Evolutionary conservation across 352 stramenopile genomes (phyloP), one percentile per base, ranked within the genome.

Genomic region (Globisporangium solare): DNA sequence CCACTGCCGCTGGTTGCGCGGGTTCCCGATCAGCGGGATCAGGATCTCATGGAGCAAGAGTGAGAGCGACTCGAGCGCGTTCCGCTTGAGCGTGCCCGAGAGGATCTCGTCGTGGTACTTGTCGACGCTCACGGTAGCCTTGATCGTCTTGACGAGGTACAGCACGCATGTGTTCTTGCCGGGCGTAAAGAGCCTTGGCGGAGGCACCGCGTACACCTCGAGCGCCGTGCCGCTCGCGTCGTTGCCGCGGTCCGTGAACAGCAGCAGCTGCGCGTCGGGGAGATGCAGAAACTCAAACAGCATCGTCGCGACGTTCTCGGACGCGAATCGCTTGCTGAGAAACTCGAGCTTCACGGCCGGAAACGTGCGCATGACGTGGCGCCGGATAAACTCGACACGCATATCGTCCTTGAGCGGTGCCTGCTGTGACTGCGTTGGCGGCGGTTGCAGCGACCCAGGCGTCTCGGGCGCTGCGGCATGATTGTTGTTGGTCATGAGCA

Each of bases 241-340:
- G 35, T 74, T 78, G 13, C 79, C 81, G 31, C 86, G 76, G 56
- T 92, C 77, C n/a, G 79, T 88, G 51, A 92, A 71, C 12, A 92
- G 64, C 54, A 92, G 56, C 51, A 92, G 59, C 14, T 79, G 67
- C 40, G 75, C 62, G 54, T 87, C 75, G 0, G 76, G 67, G 6
- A 92, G 27, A 35, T 89, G 81, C 17, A 89, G 59, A 51, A 92
- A 92, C 45, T 88, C 81, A 58, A 92, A 92, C 11, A 92, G 56
- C 42, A 76, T 42, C 10, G 66, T 66, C 31, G 79, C 81, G 54
- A 92, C 71, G 24, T 46, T 43, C 14, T 92, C 81, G 17, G 74
- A 77, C n/a, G 81, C 81, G 27, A 89, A 78, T 42, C 79, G 76
- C 51, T 73, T 73, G 59, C 76, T 66, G 4, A 92, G 64, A 3